These are phyloP conservation scores for Primulina eburnea DNA, from an alignment of 257 asterid species.

Conservation along the genomic window DNA sequence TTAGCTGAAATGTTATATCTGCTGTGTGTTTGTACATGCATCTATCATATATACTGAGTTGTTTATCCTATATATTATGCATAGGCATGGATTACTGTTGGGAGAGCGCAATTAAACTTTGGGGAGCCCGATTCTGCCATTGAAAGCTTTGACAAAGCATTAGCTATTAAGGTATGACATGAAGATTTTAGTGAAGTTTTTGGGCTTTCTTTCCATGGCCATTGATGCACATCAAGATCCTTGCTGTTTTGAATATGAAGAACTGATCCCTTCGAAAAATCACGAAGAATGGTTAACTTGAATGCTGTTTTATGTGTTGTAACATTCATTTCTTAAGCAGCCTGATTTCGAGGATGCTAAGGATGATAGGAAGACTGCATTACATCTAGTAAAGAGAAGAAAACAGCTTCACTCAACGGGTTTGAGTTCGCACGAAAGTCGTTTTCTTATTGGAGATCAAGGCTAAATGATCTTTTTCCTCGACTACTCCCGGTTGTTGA, in stretches of 20 bases:
- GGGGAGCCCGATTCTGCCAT: conserved; percentile 93
- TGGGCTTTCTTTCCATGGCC: background rate
- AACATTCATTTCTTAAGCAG: conserved; percentile 38
- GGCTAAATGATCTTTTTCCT: conserved; percentile 16
- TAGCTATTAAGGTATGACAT: conserved; percentile 61
- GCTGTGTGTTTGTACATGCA: background rate
- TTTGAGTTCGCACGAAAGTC: conserved; percentile 45
- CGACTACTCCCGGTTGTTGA: background rate
- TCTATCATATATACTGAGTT: background rate
- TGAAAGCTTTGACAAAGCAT: conserved; percentile 79
- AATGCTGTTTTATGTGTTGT: background rate
- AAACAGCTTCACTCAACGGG: conserved; percentile 71
- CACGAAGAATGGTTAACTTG: background rate
- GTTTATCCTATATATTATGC: conserved; percentile 14
- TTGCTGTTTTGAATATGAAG: background rate
- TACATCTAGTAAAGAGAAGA: conserved; percentile 58
- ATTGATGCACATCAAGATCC: background rate
- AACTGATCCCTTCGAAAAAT: background rate
- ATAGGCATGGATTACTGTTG: conserved; percentile 94
- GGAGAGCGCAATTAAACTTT: conserved; percentile 82
- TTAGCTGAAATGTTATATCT: background rate
- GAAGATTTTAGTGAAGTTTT: background rate
- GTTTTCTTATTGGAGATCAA: conserved; percentile 55
- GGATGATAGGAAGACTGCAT: conserved; percentile 62
- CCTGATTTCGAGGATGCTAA: conserved; percentile 60